Evolutionary conservation across 257 asterid species (phyloP).

Genomic region (Penstemon newberryi): DNA sequence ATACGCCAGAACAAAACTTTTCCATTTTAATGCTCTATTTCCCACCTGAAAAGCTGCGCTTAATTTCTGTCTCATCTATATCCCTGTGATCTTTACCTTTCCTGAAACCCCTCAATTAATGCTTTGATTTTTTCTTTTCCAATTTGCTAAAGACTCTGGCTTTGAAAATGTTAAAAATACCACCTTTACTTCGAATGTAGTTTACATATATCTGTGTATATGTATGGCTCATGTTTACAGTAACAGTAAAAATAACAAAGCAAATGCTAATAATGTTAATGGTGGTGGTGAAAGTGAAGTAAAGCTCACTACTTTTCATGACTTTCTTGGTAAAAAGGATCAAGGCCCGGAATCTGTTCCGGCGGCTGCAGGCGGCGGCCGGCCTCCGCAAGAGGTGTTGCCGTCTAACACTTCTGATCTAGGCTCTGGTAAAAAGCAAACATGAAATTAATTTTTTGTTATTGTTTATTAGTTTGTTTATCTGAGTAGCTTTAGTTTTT

Average conservation of each 20-base stretch:
- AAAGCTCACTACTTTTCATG: slow-evolving; percentile 75
- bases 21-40: slow-evolving; percentile 47
- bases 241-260: slow-evolving; percentile 35
- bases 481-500: neutral
- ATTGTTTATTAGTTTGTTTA: slow-evolving; percentile 7
- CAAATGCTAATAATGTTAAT: slow-evolving; percentile 26
- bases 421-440: slow-evolving; percentile 61
- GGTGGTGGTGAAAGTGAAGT: slow-evolving; percentile 49
- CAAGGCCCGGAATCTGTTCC: slow-evolving; percentile 51
- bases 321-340: slow-evolving; percentile 68
- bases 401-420: slow-evolving; percentile 57
- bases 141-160: slow-evolving; percentile 29
- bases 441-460: neutral
- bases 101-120: slow-evolving; percentile 31
- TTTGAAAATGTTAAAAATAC: slow-evolving; percentile 22
- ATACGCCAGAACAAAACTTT: slow-evolving; percentile 47
- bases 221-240: slow-evolving; percentile 75
- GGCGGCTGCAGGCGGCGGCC: slow-evolving; percentile 19
- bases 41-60: slow-evolving; percentile 26
- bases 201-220: slow-evolving; percentile 4
- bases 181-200: slow-evolving; percentile 23
- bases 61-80: slow-evolving; percentile 27
- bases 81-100: slow-evolving; percentile 48
- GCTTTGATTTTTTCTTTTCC: slow-evolving; percentile 1
- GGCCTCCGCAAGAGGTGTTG: no score